Evolutionary conservation across 768 basidiomycete genomes (phyloP), one percentile per base, ranked within the genome.

Genomic region (Tylopilus vinaceipallidus): DNA sequence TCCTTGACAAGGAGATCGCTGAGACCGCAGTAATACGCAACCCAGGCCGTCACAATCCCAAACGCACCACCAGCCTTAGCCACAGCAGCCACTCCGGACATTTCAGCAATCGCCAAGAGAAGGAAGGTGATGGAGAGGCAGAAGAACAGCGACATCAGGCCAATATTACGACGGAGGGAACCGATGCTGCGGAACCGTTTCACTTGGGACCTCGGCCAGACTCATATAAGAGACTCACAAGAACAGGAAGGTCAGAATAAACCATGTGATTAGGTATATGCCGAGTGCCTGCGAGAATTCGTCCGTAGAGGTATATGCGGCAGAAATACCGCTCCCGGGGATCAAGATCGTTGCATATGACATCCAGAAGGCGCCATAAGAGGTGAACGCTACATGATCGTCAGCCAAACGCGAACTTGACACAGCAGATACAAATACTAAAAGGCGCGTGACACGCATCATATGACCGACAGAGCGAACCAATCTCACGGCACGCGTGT

Each of bases 291-390:
- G 75, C 6, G 57, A 41, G 12, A 86, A 62, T 58, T 83, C 77
- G 0, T 61, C 58, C 0, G 46, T 42, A 0, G 53, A 44, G 0
- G 57, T 42, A 60, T 84, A 92, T 0, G 89, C 79, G 0, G 73
- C 63, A 5, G 56, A 11, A 39, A 92, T 75, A 13, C 89, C 89
- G 4, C 77, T 78, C 23, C 77, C 75, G 2, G 91, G 91, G 40
- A 90, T 77, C 61, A 86, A 68, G 58, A 94, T 82, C 0, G 79
- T 73, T 4, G 81, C 88, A 42, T 81, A 93, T 5, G 90, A 90
- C 71, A 93, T 73, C 91, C 91, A 94, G 76, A 93, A 94, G 3
- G 83, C 87, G 20, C 91, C 91, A 53, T 87, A 94, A 1, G 85
- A 86, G 0, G 81, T 75, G 75, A 92, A 93, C 0, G 89, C 90